phyloP scores from a whole-genome alignment of 768 basidiomycete species.

The Favolaschia claudopus region DNA sequence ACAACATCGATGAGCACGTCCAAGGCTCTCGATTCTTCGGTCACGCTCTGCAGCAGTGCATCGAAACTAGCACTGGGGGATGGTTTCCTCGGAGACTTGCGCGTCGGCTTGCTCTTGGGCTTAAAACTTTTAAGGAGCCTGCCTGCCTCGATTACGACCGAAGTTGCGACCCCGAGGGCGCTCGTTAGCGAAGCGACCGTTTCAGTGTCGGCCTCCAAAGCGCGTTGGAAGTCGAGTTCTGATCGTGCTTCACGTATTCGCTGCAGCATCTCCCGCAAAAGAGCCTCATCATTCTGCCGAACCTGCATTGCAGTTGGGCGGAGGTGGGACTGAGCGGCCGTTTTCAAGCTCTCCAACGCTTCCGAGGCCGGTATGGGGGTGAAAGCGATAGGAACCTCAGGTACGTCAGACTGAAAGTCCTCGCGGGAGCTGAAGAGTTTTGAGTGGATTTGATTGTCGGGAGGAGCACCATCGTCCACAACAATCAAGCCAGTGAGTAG shows the following conservation, averaged over 20 bases:
- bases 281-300: not conserved
- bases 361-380: not conserved
- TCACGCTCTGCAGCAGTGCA: not conserved
- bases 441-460: too few relatives aligned
- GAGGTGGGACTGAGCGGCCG: not conserved
- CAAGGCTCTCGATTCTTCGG: not conserved
- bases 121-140: not conserved
- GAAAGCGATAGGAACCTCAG: not conserved
- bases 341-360: not conserved
- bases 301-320: not conserved
- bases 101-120: not conserved
- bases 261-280: not conserved
- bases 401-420: not conserved
- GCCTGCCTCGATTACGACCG: not conserved
- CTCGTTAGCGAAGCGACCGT: not conserved
- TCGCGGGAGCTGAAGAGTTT: too few relatives aligned
- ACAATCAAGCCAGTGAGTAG: too few relatives aligned
- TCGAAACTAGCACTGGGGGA: not conserved
- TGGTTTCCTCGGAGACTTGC: not conserved
- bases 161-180: not conserved
- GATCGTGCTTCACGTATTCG: not conserved
- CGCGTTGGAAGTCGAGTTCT: not conserved
- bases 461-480: too few relatives aligned
- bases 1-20: not conserved
- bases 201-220: not conserved